These are phyloP conservation scores for Ogataea siamensis DNA, from an alignment of 805 yeast species.

Conservation along the genomic window DNA sequence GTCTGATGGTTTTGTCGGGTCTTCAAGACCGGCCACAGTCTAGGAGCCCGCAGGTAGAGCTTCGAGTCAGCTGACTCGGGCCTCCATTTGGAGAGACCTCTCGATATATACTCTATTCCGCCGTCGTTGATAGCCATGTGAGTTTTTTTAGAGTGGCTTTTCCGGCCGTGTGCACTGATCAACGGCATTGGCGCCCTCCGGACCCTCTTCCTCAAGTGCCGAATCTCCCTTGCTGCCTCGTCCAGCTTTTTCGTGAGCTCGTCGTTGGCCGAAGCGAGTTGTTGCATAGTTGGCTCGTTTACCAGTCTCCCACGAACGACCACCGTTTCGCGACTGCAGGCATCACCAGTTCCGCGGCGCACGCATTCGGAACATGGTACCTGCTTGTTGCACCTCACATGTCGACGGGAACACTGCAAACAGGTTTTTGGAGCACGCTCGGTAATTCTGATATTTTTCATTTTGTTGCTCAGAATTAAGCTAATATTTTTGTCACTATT, in stretches of 20 bases:
- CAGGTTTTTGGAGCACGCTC: slow-evolving; percentile 10
- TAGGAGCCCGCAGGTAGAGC: not conserved
- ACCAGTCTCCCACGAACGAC: slow-evolving; percentile 6
- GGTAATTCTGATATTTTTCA: slow-evolving; percentile 2
- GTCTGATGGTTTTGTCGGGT: not conserved
- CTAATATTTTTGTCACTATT: no score
- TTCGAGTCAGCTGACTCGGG: not conserved
- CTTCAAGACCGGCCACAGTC: not conserved
- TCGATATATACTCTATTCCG: slow-evolving; percentile 2
- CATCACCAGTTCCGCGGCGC: slow-evolving; percentile 1
- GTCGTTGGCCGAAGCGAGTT: slow-evolving; percentile 1
- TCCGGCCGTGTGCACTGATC: no score
- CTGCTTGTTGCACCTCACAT: slow-evolving; percentile 6
- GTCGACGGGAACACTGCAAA: slow-evolving; percentile 3
- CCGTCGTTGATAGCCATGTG: not conserved
- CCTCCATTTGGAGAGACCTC: slow-evolving; percentile 1
- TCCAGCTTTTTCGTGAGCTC: slow-evolving; percentile 1
- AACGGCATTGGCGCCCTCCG: no score
- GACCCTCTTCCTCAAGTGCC: not conserved
- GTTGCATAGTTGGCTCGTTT: slow-evolving; percentile 3
- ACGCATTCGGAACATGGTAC: slow-evolving; percentile 5
- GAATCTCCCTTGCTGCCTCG: slow-evolving; percentile 4
- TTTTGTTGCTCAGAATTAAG: not conserved
- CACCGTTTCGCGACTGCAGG: slow-evolving; percentile 5
- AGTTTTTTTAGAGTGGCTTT: no score